Evolutionary conservation across 352 stramenopile species (phyloP).

Genomic region (Phytophthora kernoviae): DNA sequence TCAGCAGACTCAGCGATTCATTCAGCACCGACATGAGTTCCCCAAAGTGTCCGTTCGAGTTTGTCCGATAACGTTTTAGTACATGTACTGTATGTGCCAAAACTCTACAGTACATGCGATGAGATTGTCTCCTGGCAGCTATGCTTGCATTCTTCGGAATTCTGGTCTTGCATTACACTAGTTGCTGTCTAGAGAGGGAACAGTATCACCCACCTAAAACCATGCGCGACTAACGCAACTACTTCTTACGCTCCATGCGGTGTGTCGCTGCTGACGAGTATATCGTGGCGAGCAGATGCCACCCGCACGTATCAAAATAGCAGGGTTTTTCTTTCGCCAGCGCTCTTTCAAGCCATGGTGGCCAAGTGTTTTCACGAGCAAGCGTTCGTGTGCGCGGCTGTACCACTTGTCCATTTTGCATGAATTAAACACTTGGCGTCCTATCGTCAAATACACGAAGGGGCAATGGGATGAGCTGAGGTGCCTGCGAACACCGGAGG

Average conservation of each 20-base stretch:
- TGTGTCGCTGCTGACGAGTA: constrained; percentile 12
- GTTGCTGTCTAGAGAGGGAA: constrained; percentile 1
- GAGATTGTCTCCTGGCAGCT: neutral
- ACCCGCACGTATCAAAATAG: constrained; percentile 8
- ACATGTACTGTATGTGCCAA: neutral
- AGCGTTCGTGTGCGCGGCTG: constrained; percentile 9
- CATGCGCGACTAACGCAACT: constrained; percentile 19
- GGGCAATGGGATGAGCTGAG: neutral
- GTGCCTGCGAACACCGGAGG: neutral
- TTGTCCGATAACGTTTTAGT: constrained; percentile 2
- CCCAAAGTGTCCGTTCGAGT: constrained; percentile 14
- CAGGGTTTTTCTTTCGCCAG: constrained; percentile 4
- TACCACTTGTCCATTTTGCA: constrained; percentile 3
- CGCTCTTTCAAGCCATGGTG: constrained; percentile 5
- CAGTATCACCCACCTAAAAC: constrained; percentile 12
- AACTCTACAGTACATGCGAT: neutral
- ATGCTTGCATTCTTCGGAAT: no score
- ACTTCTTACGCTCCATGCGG: constrained; percentile 20
- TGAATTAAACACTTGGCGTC: neutral
- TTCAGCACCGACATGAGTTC: no score
- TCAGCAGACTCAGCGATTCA: no score
- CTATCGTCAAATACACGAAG: neutral
- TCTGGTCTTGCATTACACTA: no score
- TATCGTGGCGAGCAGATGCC: neutral
- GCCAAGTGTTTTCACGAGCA: constrained; percentile 24